Evolutionary conservation across 768 basidiomycete species (phyloP), one percentile per base, ranked within the genome.

Genomic region (Boletus pseudopeckii): DNA sequence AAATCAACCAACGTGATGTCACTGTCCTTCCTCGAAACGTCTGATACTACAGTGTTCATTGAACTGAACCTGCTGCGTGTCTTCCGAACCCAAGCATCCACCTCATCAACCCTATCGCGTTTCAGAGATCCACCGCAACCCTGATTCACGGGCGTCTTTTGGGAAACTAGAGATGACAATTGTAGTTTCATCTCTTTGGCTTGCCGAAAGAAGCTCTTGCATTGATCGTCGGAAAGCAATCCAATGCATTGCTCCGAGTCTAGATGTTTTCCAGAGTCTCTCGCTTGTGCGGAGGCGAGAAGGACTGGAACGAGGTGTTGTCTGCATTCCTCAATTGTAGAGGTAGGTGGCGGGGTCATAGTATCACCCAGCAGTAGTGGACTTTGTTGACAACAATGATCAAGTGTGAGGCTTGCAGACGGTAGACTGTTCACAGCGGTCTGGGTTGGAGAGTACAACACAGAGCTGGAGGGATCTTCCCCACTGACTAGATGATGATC

Each of bases 221-320:
- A 69, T 22, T 38, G 54, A 54, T 67, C 61, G 28, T 71, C 69
- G 24, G 68, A 64, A 40, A 69, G 64, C 49, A 71, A 50, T 30
- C n/a, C 45, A 40, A 46, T 51, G 34, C 61, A 71, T 50, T 61
- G 57, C 48, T 59, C 56, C 41, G 50, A n/a, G 18, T 60, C 57
- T 50, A 57, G 41, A 48, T 17, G 34, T 26, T 28, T 57, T n/a
- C 17, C 49, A 42, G 61, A 20, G 38, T 56, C 57, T 55, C 49
- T 65, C 52, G 55, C 52, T 33, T 51, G 56, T 11, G 55, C 57
- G 9, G 55, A 49, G 39, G 64, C 55, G 32, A 56, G 39, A 18
- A 71, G 48, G 38, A 65, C 62, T 28, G 68, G 68, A n/a, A 46
- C 44, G 48, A 70, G 65, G 10, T 18, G 57, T 24, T 59, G 50